phyloP scores from a whole-genome alignment of 306 rosid genomes.

The Castanea crenata region DNA sequence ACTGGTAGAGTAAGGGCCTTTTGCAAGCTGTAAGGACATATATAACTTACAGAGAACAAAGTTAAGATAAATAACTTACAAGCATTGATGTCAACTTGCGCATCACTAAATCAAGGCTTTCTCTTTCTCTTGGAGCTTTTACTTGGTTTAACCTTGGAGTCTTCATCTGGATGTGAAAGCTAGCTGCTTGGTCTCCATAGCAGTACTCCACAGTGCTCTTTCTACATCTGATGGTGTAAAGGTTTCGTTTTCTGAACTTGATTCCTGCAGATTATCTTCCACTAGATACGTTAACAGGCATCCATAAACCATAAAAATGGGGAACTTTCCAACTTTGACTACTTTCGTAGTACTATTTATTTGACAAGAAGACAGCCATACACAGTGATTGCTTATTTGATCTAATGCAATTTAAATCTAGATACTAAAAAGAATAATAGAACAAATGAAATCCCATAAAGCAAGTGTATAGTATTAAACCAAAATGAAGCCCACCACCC shows the following conservation, averaged over 20 bases:
- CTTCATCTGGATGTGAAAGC: slow-evolving; percentile 32
- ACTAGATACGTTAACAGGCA: slow-evolving; percentile 10
- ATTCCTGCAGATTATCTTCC: slow-evolving; percentile 53
- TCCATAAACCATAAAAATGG: background rate
- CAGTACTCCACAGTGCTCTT: slow-evolving; percentile 82
- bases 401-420: background rate
- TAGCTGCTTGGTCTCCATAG: slow-evolving; percentile 38
- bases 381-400: background rate
- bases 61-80: slow-evolving; percentile 6
- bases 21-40: background rate
- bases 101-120: slow-evolving; percentile 39
- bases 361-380: background rate
- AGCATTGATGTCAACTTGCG: background rate
- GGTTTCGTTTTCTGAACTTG: slow-evolving; percentile 49
- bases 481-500: background rate
- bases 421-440: background rate
- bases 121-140: slow-evolving; percentile 64
- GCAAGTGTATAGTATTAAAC: background rate
- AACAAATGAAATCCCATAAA: background rate
- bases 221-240: slow-evolving; percentile 86
- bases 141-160: slow-evolving; percentile 31
- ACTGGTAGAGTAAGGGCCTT: background rate
- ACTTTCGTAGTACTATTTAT: background rate
- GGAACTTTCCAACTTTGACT: slow-evolving; percentile 2
- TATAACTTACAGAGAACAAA: background rate